These are phyloP conservation scores for Bruguiera parviflora DNA, from an alignment of 345 rosid genomes.

Conservation along the genomic window DNA sequence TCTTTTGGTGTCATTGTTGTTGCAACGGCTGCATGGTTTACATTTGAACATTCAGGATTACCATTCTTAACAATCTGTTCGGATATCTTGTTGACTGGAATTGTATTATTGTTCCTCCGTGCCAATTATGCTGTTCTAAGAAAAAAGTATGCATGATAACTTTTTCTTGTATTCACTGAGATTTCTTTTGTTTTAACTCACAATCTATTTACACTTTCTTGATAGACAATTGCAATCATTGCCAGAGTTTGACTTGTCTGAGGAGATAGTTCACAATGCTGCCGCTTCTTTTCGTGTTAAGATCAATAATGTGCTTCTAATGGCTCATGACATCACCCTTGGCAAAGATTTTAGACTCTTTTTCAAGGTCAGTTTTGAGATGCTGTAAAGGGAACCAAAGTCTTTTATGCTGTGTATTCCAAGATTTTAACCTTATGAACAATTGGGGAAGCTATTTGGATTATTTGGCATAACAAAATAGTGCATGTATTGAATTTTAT, in stretches of 20 bases:
- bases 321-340: constrained; percentile 83
- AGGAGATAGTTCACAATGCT: constrained; percentile 77
- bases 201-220: constrained; percentile 1
- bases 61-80: constrained; percentile 79
- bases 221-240: constrained; percentile 48
- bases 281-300: constrained; percentile 81
- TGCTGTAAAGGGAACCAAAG: neutral
- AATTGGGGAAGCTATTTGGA: neutral
- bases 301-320: constrained; percentile 65
- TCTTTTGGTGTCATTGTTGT: constrained; percentile 63
- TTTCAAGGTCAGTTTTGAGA: constrained; percentile 50
- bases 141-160: constrained; percentile 43
- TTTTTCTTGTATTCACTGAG: too few species aligned
- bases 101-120: constrained; percentile 46
- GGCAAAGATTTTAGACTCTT: constrained; percentile 80
- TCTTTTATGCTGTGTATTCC: neutral
- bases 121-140: constrained; percentile 59
- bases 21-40: constrained; percentile 85
- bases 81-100: constrained; percentile 63
- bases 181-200: constrained; percentile 2
- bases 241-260: constrained; percentile 76
- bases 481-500: too few species aligned
- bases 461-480: too few species aligned
- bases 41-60: constrained; percentile 71
- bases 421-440: neutral